Evolutionary conservation across 257 asterid species (phyloP), one percentile per base, ranked within the genome.

Genomic region (Solanum sejunctum): DNA sequence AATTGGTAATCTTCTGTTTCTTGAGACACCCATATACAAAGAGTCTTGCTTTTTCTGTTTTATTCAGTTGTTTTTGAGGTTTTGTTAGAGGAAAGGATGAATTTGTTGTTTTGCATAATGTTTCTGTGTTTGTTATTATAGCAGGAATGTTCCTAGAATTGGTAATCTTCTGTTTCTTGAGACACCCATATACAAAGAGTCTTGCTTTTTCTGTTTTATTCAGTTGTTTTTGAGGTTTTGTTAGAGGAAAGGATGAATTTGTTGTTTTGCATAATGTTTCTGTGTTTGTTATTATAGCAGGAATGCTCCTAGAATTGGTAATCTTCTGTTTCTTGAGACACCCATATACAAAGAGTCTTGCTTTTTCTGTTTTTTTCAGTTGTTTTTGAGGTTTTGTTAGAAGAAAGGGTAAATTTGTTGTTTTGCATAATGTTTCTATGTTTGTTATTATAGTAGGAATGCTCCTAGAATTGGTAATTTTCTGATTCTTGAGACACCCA

Each of bases 231-330:
- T 20, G 64, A 2, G 41, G 41, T 23, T 63, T 63, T 16, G 16
- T 51, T 51, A 11, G 55, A 51, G 32, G 71, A 63, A 63, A 63
- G 71, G 41, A 41, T 63, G 41, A 63, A 12, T 26, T 63, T 23
- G 17, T 63, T 23, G 10, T 63, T 12, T 63, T 63, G 6, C 71
- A 32, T 0, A 45, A 7, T 20, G 39, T 54, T 43, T 8, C 20
- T 70, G 5, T 39, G 2, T 28, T 12, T 66, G 8, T 41, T 41
- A 41, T 4, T 41, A 41, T 41, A 41, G 45, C 3, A 28, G 32
- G 85, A 72, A 83, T 83, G 85, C 85, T 47, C 85, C 85, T 51
- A 83, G 69, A 8, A 83, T 83, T 51, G 85, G 85, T 83, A 83
- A 83, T 55, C 26, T 51, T 77, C 26, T 77, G 61, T 3, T 9